Evolutionary conservation across 2,329 filamentous ascomycete genomes (phyloP), one percentile per base, ranked within the genome.

Genomic region (Onygenales sp.): DNA sequence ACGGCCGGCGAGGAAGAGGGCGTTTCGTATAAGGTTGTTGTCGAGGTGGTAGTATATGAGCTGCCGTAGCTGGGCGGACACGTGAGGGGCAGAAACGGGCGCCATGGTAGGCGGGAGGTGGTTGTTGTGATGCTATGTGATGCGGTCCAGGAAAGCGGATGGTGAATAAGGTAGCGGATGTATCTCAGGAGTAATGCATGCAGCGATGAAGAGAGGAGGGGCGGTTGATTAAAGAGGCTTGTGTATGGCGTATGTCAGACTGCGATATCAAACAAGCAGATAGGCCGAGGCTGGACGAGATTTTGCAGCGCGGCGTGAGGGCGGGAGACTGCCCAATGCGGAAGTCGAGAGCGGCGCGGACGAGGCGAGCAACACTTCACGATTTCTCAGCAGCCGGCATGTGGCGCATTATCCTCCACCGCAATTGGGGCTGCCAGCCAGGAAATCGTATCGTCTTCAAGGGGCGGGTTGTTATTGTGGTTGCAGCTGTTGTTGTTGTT

Each of bases 1-100:
- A 59, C 93, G 84, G 65, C 92, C 89, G 56, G 93, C 87, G 57
- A 95, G 89, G 73, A 98, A 98, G 43, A 95, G 83, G 54, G 93
- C 93, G 67, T 95, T 97, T 53, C 91, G 84, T 66, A 87, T 79
- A 39, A 91, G 83, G 65, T 90, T 85, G 67, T 95, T 95, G 76
- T 98, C 93, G 69, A 98, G 83, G 66, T 85, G 79, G 67, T 86
- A 85, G 72, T 83, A 84, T 57, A 86, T 79, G 48, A 85, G 74
- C 62, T 85, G 80, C 63, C 82, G 76, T 63, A 86, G 74, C 68
- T 86, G 83, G 60, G 73, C 72, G 53, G 78, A 76, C 56, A 82
- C 75, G 64, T 81, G 75, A 47, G 77, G 69, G 44, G 75, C 77
- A 11, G 71, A 69, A 27, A 27, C 21, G 44, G 79, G 77, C 54